Base-by-base conservation (phyloP, 2,329 filamentous ascomycete genomes). In the Penicillium thymicola region DNA sequence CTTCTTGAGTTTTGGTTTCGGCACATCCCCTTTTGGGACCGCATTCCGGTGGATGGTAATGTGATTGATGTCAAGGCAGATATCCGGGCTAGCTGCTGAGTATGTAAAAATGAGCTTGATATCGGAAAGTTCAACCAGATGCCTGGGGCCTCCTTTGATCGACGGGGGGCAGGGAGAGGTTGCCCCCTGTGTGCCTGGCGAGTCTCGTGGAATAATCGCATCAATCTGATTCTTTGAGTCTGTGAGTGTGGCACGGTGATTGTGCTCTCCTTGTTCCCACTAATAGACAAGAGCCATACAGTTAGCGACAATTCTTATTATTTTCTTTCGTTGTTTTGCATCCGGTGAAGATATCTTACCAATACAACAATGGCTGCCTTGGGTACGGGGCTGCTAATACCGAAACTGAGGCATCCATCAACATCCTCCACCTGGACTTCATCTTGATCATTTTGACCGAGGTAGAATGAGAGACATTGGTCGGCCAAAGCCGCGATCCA, bases 91-190 rank as follows among this genome's bases (percentile, higher is more conserved):
- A 4, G 59, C 51, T 11, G 53, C 54, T 30, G 64, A 59, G 59
- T 72, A 68, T 34, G 64, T 64, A 41, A 76, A 65, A 46, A 75
- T 65, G 21, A 77, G 58, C 42, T 72, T 68, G 54, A 75, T 74
- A 37, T 71, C 65, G 3, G 62, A 45, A 43, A 78, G 57, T 50
- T 70, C 65, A 25, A 75, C 61, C 5, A 63, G 27, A 16, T 66
- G 66, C 5, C 70, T 73, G 51, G 65, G 67, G 10, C 58, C 61
- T 28, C 64, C 51, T 23, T 56, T 61, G 11, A 54, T 54, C 23
- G 66, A 55, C n/a, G 57, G 60, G 13, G 52, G 51, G 6, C 61
- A 57, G 4, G 63, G 60, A 6, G 52, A 59, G 34, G 61, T 56
- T 5, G 36, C 48, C 13, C 45, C n/a, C 48, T 70, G 72, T 28